phyloP scores from a whole-genome alignment of 306 rosid species.

The Benincasa hispida region DNA sequence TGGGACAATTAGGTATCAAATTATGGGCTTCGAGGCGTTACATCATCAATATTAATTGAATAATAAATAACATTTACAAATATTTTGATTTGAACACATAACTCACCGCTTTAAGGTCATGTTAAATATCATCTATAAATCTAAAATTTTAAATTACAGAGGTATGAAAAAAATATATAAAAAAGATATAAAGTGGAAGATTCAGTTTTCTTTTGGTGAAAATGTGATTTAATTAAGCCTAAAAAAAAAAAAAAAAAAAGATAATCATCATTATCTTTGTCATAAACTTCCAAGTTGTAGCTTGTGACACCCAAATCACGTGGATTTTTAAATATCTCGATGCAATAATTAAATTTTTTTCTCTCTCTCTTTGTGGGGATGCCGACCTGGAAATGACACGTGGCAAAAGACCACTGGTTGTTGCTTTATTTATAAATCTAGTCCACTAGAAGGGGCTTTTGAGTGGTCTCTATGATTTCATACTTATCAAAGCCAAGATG shows the following conservation, averaged over 20 bases:
- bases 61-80: no score
- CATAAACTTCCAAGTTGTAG: background rate
- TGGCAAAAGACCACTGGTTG: background rate
- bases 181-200: background rate
- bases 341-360: background rate
- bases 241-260: background rate
- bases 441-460: background rate
- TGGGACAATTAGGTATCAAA: no score
- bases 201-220: background rate
- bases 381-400: background rate
- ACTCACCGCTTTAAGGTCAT: no score
- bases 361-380: background rate
- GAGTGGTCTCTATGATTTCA: slow-evolving; percentile 1
- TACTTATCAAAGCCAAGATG: background rate
- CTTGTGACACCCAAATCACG: background rate
- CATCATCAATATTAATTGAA: no score
- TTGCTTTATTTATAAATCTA: background rate
- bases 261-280: background rate
- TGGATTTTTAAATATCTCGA: background rate
- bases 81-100: no score
- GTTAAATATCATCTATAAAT: no score
- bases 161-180: background rate
- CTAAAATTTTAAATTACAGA: no score
- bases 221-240: background rate
- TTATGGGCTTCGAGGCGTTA: no score